phyloP scores from a whole-genome alignment of 2,329 filamentous ascomycete species.

The Aureobasidium namibiae region DNA sequence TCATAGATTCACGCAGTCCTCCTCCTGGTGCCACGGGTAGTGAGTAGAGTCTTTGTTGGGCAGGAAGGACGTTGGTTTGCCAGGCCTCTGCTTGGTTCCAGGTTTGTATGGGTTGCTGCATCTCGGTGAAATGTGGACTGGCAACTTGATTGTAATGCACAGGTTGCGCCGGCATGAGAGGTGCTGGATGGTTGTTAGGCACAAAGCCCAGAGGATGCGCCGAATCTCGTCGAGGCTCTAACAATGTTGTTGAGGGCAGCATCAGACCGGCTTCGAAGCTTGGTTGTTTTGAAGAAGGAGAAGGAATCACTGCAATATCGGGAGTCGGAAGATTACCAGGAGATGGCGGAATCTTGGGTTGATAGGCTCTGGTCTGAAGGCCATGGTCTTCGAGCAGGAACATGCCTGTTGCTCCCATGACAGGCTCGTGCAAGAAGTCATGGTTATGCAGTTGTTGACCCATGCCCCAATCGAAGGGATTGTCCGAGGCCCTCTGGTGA shows the following conservation, averaged over 20 bases:
- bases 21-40: neutral
- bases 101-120: neutral
- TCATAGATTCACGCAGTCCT: neutral
- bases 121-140: neutral
- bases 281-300: neutral
- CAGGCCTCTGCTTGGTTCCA: neutral
- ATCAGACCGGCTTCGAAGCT: neutral
- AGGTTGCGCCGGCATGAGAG: neutral
- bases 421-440: constrained; percentile 27
- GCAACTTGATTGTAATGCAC: neutral
- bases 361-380: constrained; percentile 24
- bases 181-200: neutral
- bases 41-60: neutral
- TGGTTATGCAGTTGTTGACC: constrained; percentile 14
- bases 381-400: constrained; percentile 39
- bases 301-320: neutral
- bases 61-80: neutral
- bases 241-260: neutral
- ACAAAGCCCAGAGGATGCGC: neutral
- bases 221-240: neutral
- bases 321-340: neutral
- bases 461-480: neutral
- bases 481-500: neutral
- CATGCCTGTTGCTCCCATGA: constrained; percentile 43
- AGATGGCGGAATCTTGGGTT: neutral